Percentiles rank a stretch among this genome's conserved stretches.
Evolutionary conservation across 169 alveolate species (phyloP).

Genomic region (Theileria luwenshuni): DNA sequence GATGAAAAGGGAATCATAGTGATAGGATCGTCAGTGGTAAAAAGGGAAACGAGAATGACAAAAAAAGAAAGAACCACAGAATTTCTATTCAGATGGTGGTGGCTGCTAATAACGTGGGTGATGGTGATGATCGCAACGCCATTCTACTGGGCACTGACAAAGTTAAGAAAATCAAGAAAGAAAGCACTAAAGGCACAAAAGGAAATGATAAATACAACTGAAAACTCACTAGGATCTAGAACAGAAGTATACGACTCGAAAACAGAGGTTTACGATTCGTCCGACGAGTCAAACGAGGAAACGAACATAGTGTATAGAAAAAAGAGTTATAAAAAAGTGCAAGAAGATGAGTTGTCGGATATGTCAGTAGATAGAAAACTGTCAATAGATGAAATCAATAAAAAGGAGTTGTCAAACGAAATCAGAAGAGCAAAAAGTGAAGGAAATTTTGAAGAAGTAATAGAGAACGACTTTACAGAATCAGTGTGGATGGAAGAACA

Average conservation of each 20-base stretch:
- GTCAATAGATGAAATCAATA: background rate
- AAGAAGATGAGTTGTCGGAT: constrained; percentile 10
- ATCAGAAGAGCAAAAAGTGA: constrained; percentile 33
- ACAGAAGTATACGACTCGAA: constrained; percentile 20
- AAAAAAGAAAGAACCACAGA: constrained; percentile 7
- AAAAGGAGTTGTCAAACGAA: background rate
- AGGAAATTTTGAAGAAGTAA: constrained; percentile 10
- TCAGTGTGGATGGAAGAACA: constrained; percentile 45
- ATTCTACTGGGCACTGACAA: constrained; percentile 22
- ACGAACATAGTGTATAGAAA: too few species aligned
- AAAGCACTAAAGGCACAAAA: background rate
- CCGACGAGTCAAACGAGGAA: constrained; percentile 20
- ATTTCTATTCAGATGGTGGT: constrained; percentile 33
- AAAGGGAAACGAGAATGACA: background rate
- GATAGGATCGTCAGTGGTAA: constrained; percentile 5
- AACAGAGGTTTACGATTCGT: constrained; percentile 8
- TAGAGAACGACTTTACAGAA: constrained; percentile 9
- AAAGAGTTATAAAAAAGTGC: too few species aligned
- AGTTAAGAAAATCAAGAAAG: background rate
- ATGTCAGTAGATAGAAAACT: constrained; percentile 6
- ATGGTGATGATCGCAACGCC: constrained; percentile 24
- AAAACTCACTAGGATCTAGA: background rate
- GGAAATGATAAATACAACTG: background rate
- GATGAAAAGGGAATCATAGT: constrained; percentile 1
- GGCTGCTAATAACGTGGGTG: constrained; percentile 32